Base-by-base conservation (phyloP, 1,284 basidiomycete species). In the Trametes versicolor region DNA sequence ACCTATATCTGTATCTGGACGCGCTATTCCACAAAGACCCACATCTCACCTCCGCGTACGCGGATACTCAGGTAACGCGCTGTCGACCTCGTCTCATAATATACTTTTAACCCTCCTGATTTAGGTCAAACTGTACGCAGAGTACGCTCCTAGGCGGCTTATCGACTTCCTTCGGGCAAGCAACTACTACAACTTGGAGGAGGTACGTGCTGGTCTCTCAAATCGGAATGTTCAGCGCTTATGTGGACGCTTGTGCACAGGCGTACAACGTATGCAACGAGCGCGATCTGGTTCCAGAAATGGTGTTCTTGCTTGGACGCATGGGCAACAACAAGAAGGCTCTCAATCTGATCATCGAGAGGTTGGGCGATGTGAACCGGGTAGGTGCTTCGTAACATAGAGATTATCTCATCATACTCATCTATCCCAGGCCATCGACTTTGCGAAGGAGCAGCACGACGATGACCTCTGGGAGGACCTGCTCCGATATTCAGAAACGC, bases 251-350 rank as follows among this genome's bases (percentile, higher is more conserved):
- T 32, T 4, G n/a, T 39, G 5, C 63, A 0, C 71, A 96, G 90
- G 97, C 97, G n/a, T 97, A 96, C 77, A 80, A 85, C 54, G 88
- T 96, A 19, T 98, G 96, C 76, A 89, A 91, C 71, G 86, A 90
- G 65, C 87, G 90, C 43, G 96, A 97, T 73, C 87, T 95, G 47
- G 96, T 99, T 0, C 89, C 90, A 0, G 98, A 99, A 79, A 98
- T 98, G 94, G 97, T 99, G 8, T 99, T 98, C 81, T 84, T 99
- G 0, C 89, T 99, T 0, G 98, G 98, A 0, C 89, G 95, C 12
- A 98, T 99, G 92, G 98, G 98, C 7, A 95, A 99, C 78, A 98
- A 98, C 78, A 97, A 95, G 81, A 87, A 94, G 72, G 98, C 98
- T 0, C 79, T 99, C 64, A 94, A 91, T 64, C 85, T 99, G 32